Conservation (phyloP, 2,329 filamentous ascomycete species). For the Magnaporthales sp. region DNA sequence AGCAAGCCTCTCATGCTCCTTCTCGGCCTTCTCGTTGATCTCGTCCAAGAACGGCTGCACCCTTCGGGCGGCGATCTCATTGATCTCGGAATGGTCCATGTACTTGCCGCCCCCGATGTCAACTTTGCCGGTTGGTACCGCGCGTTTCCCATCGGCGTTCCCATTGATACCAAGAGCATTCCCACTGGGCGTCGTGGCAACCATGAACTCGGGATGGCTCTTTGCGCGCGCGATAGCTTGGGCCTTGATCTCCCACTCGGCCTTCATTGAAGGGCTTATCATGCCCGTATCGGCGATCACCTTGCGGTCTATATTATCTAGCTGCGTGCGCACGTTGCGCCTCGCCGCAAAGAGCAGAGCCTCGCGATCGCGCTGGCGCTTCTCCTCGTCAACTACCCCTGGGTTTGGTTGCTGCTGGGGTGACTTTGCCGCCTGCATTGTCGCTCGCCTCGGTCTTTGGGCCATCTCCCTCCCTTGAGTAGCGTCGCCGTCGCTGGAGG, state of each 20-base stretch:
- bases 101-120: constrained; percentile 75
- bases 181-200: not conserved
- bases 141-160: not conserved
- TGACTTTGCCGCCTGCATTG: constrained; percentile 3
- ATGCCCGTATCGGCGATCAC: constrained; percentile 71
- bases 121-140: constrained; percentile 33
- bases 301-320: constrained; percentile 75
- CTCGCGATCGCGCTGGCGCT: constrained; percentile 67
- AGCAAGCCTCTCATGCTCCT: constrained; percentile 58
- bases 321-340: constrained; percentile 71
- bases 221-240: constrained; percentile 59
- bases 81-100: constrained; percentile 68
- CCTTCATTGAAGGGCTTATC: constrained; percentile 57
- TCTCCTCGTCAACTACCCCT: constrained; percentile 37
- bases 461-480: not conserved
- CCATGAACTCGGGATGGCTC: not conserved
- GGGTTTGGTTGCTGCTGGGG: not conserved
- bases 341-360: constrained; percentile 70
- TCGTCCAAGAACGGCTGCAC: constrained; percentile 80
- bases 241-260: constrained; percentile 74
- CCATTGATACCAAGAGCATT: not conserved
- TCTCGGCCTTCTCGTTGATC: constrained; percentile 70
- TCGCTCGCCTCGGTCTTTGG: constrained; percentile 1
- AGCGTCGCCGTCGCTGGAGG: constrained; percentile 57
- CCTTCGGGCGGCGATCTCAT: constrained; percentile 67